phyloP scores from a whole-genome alignment of 2,329 filamentous ascomycete genomes.

The Cordyceps cateniannulata region DNA sequence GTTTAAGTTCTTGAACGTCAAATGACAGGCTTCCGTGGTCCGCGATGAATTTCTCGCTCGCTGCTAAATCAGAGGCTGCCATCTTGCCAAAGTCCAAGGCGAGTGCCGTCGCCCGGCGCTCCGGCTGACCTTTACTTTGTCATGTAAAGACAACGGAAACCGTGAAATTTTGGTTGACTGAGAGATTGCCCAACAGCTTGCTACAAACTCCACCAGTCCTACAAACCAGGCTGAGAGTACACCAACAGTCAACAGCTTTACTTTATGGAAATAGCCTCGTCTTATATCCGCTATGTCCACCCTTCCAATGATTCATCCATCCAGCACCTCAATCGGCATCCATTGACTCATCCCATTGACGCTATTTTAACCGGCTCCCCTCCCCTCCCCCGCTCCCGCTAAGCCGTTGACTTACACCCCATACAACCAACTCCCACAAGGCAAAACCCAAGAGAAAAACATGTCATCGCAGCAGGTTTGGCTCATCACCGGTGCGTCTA shows the following conservation, averaged over 20 bases:
- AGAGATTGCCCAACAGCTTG: not conserved
- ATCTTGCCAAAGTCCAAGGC: no score
- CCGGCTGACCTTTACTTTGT: no score
- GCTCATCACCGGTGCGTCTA: slow-evolving; percentile 43
- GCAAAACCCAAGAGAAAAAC: not conserved
- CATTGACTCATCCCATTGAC: not conserved
- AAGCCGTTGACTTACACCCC: no score
- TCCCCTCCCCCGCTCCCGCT: no score
- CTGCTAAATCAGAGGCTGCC: no score
- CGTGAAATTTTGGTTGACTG: no score
- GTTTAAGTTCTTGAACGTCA: no score
- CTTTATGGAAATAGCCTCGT: not conserved
- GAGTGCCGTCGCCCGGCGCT: no score
- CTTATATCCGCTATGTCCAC: not conserved
- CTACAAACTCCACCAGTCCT: no score
- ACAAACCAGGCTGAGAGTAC: not conserved
- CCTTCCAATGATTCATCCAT: not conserved
- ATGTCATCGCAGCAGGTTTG: slow-evolving; percentile 27
- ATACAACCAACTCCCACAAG: not conserved
- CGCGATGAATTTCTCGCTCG: no score
- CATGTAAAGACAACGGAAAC: no score
- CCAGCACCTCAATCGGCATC: not conserved
- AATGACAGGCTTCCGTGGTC: no score
- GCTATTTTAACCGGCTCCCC: not conserved
- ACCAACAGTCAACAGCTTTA: not conserved